These are phyloP conservation scores for Scleroderma citrinum DNA, from an alignment of 768 basidiomycete species.

Conservation along the genomic window DNA sequence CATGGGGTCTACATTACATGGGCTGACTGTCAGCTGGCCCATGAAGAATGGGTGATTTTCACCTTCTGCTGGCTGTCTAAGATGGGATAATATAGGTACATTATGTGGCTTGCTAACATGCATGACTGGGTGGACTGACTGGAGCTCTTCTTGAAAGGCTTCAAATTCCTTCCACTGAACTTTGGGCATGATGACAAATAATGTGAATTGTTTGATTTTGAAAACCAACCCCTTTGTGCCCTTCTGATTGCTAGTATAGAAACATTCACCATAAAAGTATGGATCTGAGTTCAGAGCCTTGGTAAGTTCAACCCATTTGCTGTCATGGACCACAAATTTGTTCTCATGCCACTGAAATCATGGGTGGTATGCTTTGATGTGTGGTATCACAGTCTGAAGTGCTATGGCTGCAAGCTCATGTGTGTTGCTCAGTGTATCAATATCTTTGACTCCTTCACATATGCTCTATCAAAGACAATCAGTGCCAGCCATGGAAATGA, in stretches of 20 bases:
- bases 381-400: background rate
- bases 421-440: background rate
- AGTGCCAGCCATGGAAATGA: too few species aligned
- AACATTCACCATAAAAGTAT: constrained; percentile 5
- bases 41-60: too few species aligned
- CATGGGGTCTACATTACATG: too few species aligned
- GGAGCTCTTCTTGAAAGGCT: background rate
- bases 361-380: too few species aligned
- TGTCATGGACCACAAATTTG: constrained; percentile 4
- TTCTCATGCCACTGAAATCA: background rate
- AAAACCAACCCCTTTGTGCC: background rate
- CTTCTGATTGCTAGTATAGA: background rate
- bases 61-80: too few species aligned
- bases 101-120: too few species aligned
- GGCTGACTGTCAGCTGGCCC: too few species aligned
- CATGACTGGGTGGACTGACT: background rate
- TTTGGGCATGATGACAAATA: constrained; percentile 3
- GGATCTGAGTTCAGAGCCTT: background rate
- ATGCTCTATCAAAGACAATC: background rate
- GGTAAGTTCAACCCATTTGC: constrained; percentile 3
- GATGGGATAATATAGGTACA: too few species aligned
- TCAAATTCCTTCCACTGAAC: constrained; percentile 4
- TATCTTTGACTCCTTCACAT: constrained; percentile 1
- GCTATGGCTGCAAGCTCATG: background rate
- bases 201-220: constrained; percentile 1